Evolutionary conservation across 208 protist species (phyloP), one percentile per base, ranked within the genome.

Genomic region (Giardia muris): DNA sequence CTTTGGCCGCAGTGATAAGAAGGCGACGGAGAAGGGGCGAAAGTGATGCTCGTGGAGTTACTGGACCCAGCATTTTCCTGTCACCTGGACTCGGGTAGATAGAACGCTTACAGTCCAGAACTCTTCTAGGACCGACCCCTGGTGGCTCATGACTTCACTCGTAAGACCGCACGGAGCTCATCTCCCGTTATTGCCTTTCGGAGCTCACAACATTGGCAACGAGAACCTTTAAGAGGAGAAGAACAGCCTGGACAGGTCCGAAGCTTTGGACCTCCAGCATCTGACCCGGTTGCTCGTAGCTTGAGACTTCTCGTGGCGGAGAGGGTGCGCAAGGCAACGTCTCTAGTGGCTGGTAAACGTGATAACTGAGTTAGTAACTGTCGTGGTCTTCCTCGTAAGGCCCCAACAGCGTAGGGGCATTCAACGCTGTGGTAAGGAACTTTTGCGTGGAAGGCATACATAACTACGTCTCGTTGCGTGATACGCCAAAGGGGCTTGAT

Each of bases 371-470:
- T 76, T 76, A 76, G 57, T 10, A 76, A 89, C 2, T 46, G 46
- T 47, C 87, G n/a, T 2, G 87, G 42, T 2, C 42, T 45, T n/a
- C 87, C 87, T 4, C 98, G 95, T 93, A 98, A 98, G 2, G 97
- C 97, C 92, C 98, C 97, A 44, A 97, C 97, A 19, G 96, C 95
- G 93, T 99, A 98, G 0, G 94, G 76, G 76, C 94, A 95, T 47
- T 99, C 97, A 0, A 97, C 98, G 0, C 96, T 97, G 93, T 98
- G 98, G 95, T 98, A 99, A 93, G 98, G 96, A 10, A 99, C 95
- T 92, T 97, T 95, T n/a, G 0, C 97, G 88, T 97, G 98, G 94
- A 98, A 96, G 0, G 97, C 97, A 93, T 99, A 95, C 91, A 99
- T 95, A 3, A 99, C 98, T 93, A 99, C 98, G 90, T 99, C 97